These are phyloP conservation scores for Xylariales sp. DNA, from an alignment of 2,329 filamentous ascomycete genomes.

Conservation along the genomic window DNA sequence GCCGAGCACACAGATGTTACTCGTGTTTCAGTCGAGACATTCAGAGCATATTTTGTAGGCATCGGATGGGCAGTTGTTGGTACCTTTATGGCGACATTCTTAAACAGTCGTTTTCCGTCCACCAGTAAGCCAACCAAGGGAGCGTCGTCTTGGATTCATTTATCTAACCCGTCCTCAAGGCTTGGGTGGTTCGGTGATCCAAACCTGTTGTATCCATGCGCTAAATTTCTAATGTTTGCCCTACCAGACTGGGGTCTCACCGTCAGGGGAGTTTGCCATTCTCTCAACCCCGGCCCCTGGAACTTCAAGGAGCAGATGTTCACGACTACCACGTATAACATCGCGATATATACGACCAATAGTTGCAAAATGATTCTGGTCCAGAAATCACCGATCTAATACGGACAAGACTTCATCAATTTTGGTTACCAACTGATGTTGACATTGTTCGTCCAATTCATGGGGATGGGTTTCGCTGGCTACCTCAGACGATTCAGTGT, in stretches of 20 bases:
- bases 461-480: slow-evolving; percentile 39
- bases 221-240: slow-evolving; percentile 35
- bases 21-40: slow-evolving; percentile 4
- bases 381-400: slow-evolving; percentile 25
- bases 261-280: slow-evolving; percentile 32
- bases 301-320: slow-evolving; percentile 40
- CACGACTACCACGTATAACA: slow-evolving; percentile 34
- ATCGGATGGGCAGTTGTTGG: slow-evolving; percentile 6
- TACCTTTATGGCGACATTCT: slow-evolving; percentile 7
- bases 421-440: slow-evolving; percentile 34
- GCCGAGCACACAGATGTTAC: slow-evolving; percentile 2
- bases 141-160: too few species aligned
- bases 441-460: slow-evolving; percentile 35
- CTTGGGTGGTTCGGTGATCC: slow-evolving; percentile 27
- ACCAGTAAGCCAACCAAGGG: too few species aligned
- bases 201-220: slow-evolving; percentile 43
- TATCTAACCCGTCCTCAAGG: too few species aligned
- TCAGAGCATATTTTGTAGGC: slow-evolving; percentile 6
- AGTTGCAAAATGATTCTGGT: slow-evolving; percentile 22
- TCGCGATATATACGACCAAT: slow-evolving; percentile 22
- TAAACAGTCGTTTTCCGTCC: slow-evolving; percentile 8
- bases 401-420: slow-evolving; percentile 24
- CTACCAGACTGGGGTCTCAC: slow-evolving; percentile 42
- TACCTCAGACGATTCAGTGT: slow-evolving; percentile 33
- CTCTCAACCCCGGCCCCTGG: slow-evolving; percentile 38